Percentiles rank a stretch among this genome's conserved stretches.
phyloP scores from a whole-genome alignment of 768 basidiomycete genomes.

The Daedaleopsis nitida region DNA sequence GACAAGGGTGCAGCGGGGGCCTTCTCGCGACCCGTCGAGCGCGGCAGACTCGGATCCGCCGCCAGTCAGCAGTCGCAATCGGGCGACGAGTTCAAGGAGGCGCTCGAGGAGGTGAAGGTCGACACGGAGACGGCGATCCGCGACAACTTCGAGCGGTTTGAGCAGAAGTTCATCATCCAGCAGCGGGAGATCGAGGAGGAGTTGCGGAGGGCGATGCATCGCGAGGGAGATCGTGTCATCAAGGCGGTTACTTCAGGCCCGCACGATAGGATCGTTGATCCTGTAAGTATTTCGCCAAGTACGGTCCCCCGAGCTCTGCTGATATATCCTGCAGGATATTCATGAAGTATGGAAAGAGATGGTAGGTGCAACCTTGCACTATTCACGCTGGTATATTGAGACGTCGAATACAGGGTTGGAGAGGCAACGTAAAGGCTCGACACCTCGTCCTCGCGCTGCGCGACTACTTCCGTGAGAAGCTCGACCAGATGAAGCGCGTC shows the following conservation, averaged over 20 bases:
- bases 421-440: constrained; percentile 51
- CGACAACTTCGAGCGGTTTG: constrained; percentile 45
- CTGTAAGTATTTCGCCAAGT: constrained; percentile 24
- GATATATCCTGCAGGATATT: constrained; percentile 40
- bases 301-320: background rate
- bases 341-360: constrained; percentile 56
- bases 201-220: constrained; percentile 30
- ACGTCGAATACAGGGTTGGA: constrained; percentile 42
- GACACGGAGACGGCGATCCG: constrained; percentile 33
- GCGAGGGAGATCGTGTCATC: constrained; percentile 43
- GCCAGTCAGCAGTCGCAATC: background rate
- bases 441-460: constrained; percentile 48
- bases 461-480: constrained; percentile 35
- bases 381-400: background rate
- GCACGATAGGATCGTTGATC: constrained; percentile 47
- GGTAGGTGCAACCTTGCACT: constrained; percentile 33
- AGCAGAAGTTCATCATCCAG: constrained; percentile 49
- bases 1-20: constrained; percentile 2
- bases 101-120: background rate
- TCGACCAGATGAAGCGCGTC: background rate
- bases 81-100: background rate
- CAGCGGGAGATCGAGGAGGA: constrained; percentile 39
- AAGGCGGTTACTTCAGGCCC: constrained; percentile 41
- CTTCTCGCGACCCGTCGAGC: background rate
- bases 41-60: background rate